Conservation (phyloP, 495 filamentous ascomycete genomes). For the Aspergillus leporis region DNA sequence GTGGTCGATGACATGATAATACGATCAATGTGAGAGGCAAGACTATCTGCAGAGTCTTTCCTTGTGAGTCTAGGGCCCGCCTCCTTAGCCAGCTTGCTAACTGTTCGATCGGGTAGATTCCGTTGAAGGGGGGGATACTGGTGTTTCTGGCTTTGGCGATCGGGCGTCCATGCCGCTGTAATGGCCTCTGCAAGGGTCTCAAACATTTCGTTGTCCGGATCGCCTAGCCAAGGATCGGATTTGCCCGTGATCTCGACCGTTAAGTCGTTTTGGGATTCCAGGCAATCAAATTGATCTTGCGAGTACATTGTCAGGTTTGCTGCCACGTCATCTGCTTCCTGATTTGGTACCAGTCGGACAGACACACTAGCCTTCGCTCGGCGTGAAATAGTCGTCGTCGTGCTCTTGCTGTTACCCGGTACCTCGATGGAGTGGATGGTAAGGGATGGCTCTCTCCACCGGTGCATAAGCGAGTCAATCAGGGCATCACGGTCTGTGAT, state of each 20-base stretch:
- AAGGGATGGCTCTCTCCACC: slow-evolving; percentile 94
- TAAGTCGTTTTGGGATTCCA: slow-evolving; percentile 78
- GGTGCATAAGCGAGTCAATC: slow-evolving; percentile 78
- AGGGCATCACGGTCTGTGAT: slow-evolving; percentile 66
- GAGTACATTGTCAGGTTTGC: slow-evolving; percentile 65
- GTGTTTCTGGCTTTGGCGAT: slow-evolving; percentile 30
- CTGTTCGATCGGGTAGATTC: slow-evolving; percentile 15
- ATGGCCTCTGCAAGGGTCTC: slow-evolving; percentile 84
- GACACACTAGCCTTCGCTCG: slow-evolving; percentile 84
- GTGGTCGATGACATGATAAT: slow-evolving; percentile 48
- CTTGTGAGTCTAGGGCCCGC: slow-evolving; percentile 28
- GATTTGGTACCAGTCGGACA: slow-evolving; percentile 89
- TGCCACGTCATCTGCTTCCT: slow-evolving; percentile 75
- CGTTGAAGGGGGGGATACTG: slow-evolving; percentile 32
- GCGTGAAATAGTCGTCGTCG: slow-evolving; percentile 84
- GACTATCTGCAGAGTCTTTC: slow-evolving; percentile 45
- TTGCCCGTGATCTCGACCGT: slow-evolving; percentile 84
- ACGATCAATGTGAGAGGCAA: slow-evolving; percentile 48
- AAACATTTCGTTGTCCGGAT: slow-evolving; percentile 88
- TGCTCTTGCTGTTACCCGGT: slow-evolving; percentile 49
- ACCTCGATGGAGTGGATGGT: slow-evolving; percentile 93
- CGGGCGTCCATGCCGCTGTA: slow-evolving; percentile 69
- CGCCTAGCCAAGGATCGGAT: slow-evolving; percentile 94
- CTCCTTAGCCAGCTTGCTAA: slow-evolving; percentile 13
- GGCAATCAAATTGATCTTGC: slow-evolving; percentile 64